Evolutionary conservation across 1,284 basidiomycete species (phyloP).

Genomic region (Ganoderma leucocontextum): DNA sequence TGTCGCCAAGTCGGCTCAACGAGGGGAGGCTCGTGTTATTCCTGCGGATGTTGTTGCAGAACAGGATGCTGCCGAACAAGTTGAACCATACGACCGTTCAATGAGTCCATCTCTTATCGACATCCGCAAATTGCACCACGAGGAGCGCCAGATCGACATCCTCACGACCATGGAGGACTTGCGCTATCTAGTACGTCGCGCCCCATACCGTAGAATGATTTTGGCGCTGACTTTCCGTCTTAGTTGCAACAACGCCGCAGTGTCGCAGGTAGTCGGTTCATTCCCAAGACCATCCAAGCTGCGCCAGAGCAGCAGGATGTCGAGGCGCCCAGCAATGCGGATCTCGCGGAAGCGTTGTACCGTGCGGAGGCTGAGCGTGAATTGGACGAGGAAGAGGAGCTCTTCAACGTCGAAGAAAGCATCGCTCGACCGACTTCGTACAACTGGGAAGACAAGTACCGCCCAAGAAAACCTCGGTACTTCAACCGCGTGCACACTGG

Average conservation of each 20-base stretch:
- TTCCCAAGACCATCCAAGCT: slow-evolving; percentile 74
- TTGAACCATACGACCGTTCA: slow-evolving; percentile 79
- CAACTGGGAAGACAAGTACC: slow-evolving; percentile 99
- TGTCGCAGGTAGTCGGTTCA: slow-evolving; percentile 85
- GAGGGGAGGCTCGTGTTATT: slow-evolving; percentile 46
- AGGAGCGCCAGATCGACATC: slow-evolving; percentile 84
- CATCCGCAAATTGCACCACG: slow-evolving; percentile 71
- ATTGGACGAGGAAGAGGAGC: slow-evolving; percentile 93
- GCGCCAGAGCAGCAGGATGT: slow-evolving; percentile 53
- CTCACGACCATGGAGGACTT: slow-evolving; percentile 75
- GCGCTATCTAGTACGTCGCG: slow-evolving; percentile 67
- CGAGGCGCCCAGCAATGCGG: slow-evolving; percentile 72
- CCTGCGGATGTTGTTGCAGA: slow-evolving; percentile 47
- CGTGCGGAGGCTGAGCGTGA: slow-evolving; percentile 90
- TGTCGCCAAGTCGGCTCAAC: slow-evolving; percentile 65
- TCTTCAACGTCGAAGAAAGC: slow-evolving; percentile 91
- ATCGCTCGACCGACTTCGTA: slow-evolving; percentile 86
- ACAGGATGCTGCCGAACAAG: slow-evolving; percentile 62
- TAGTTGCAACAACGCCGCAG: slow-evolving; percentile 81
- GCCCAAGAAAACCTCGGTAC: slow-evolving; percentile 98
- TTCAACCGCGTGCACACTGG: slow-evolving; percentile 99
- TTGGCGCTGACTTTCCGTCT: background rate
- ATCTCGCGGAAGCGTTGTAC: slow-evolving; percentile 87
- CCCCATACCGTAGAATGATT: background rate
- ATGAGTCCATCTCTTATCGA: slow-evolving; percentile 86